phyloP scores from a whole-genome alignment of 345 rosid genomes.

The Aurinia saxatilis region DNA sequence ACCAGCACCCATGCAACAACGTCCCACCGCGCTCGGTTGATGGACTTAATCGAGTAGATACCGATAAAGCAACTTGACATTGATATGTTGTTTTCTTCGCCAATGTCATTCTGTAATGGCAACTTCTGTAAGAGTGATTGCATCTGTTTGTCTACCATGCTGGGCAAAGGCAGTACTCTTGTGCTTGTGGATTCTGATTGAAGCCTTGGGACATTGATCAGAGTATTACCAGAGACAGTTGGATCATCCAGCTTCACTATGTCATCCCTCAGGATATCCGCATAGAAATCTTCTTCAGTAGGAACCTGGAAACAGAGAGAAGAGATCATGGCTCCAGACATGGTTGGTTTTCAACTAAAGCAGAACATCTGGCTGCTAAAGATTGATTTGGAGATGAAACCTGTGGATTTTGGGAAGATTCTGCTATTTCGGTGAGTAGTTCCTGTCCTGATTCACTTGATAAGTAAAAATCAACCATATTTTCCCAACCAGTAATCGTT shows the following conservation, averaged over 20 bases:
- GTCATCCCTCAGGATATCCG: conserved; percentile 75
- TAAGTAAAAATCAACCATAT: conserved; percentile 26
- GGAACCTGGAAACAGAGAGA: conserved; percentile 30
- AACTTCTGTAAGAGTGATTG: conserved; percentile 17
- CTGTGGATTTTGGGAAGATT: conserved; percentile 33
- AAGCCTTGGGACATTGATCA: conserved; percentile 23
- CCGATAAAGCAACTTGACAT: conserved; percentile 28
- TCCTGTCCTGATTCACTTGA: conserved; percentile 23
- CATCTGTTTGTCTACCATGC: conserved; percentile 27
- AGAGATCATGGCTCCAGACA: background rate
- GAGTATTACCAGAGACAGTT: background rate
- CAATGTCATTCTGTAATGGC: conserved; percentile 18
- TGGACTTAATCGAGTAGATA: conserved; percentile 28
- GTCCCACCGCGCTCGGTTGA: conserved; percentile 26
- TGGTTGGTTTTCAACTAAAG: background rate
- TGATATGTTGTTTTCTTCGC: conserved; percentile 19
- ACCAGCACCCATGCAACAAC: conserved; percentile 12
- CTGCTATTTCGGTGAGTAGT: conserved; percentile 18
- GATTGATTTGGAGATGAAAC: conserved; percentile 7
- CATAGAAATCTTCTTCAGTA: conserved; percentile 47
- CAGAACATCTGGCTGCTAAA: background rate
- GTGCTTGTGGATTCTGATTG: conserved; percentile 16
- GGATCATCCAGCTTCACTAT: conserved; percentile 61
- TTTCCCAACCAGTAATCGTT: conserved; percentile 8
- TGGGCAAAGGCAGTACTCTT: conserved; percentile 25